phyloP scores from a whole-genome alignment of 2,329 filamentous ascomycete species.

The Ascochyta rabiei region DNA sequence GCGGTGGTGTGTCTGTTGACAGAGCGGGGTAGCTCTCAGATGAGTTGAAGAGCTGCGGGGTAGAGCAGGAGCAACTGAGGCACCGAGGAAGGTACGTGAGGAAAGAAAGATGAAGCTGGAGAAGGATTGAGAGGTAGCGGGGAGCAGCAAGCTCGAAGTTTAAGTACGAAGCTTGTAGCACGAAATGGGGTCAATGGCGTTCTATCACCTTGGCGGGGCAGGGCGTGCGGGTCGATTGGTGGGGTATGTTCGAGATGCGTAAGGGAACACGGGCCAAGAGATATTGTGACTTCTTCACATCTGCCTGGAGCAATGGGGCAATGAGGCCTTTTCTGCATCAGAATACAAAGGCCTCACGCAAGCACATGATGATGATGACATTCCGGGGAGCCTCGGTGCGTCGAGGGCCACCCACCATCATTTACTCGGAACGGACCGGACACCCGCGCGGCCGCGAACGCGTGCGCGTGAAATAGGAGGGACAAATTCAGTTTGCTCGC shows the following conservation, averaged over 20 bases:
- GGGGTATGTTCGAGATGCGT: constrained; percentile 29
- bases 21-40: constrained; percentile 26
- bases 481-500: constrained; percentile 7
- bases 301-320: background rate
- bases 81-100: constrained; percentile 17
- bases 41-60: constrained; percentile 9
- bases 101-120: constrained; percentile 8
- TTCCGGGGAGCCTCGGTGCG: constrained; percentile 28
- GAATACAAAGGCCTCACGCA: background rate
- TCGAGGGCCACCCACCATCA: constrained; percentile 12
- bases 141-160: constrained; percentile 25
- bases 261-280: constrained; percentile 13
- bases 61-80: constrained; percentile 23
- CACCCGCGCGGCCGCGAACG: constrained; percentile 14
- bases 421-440: constrained; percentile 26
- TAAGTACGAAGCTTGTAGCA: constrained; percentile 37
- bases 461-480: constrained; percentile 9
- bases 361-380: constrained; percentile 27
- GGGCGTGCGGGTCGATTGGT: constrained; percentile 32
- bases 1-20: constrained; percentile 16
- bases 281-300: constrained; percentile 6
- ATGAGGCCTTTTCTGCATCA: constrained; percentile 4
- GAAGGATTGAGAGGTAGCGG: constrained; percentile 16
- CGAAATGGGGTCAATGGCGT: constrained; percentile 28
- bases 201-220: constrained; percentile 15